Evolutionary conservation across 2,329 filamentous ascomycete species (phyloP).

Genomic region (Fusarium sterilihyphosum): DNA sequence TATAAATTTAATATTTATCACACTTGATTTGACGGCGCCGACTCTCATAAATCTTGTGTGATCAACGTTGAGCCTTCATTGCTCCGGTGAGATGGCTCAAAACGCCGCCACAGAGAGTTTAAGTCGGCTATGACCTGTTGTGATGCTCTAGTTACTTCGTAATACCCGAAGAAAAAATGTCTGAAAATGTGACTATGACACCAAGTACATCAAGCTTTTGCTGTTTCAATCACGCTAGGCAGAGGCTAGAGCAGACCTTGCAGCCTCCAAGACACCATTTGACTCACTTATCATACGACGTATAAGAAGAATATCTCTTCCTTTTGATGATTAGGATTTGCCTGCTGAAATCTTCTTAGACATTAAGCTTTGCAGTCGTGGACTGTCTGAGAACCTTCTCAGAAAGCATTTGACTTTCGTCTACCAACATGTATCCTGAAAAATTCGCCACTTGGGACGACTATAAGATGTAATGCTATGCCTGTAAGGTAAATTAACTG

Average conservation of each 20-base stretch:
- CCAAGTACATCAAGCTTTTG: too few species aligned
- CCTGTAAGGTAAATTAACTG: too few species aligned
- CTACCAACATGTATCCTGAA: background rate
- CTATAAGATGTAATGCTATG: background rate
- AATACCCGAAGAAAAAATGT: background rate
- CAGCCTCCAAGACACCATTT: background rate
- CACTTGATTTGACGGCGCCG: background rate
- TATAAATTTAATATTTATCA: background rate
- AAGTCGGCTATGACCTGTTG: too few species aligned
- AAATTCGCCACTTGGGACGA: too few species aligned
- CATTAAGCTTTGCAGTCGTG: background rate
- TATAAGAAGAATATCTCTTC: background rate
- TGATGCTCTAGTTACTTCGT: background rate
- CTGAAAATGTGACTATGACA: background rate
- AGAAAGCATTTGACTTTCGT: background rate
- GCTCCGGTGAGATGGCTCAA: too few species aligned
- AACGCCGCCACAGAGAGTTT: background rate
- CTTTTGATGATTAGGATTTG: fast-evolving
- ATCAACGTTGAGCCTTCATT: background rate
- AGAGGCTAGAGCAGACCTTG: background rate
- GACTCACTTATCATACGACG: background rate
- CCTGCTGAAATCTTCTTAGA: background rate
- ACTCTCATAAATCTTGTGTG: background rate
- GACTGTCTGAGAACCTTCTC: background rate
- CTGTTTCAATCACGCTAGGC: background rate